A percentile compares a stretch with the other conserved stretches of the same genome.
These are phyloP conservation scores for Phanerodontia chrysosporium DNA, from an alignment of 768 basidiomycete genomes.

Conservation along the genomic window DNA sequence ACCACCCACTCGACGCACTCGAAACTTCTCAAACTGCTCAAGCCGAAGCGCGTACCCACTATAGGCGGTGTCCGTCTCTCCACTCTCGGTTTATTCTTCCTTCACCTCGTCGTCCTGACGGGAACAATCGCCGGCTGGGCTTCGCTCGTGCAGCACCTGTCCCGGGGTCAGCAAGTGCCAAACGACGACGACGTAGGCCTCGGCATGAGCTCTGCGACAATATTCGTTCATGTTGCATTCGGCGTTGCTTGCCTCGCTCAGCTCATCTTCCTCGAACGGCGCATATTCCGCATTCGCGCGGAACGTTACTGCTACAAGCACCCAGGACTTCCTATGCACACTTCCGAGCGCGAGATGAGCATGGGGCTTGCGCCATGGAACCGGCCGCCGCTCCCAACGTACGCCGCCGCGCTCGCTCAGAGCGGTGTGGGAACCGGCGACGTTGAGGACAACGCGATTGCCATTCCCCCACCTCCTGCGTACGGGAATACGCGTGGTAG, in stretches of 20 bases:
- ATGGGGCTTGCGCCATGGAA: slow-evolving; percentile 58
- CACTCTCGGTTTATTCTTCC: slow-evolving; percentile 39
- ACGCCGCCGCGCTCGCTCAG: slow-evolving; percentile 64
- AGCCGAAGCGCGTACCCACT: slow-evolving; percentile 32
- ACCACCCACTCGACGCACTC: slow-evolving; percentile 8
- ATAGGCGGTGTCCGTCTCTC: slow-evolving; percentile 42
- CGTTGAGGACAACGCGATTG: slow-evolving; percentile 68
- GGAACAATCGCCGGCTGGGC: slow-evolving; percentile 59
- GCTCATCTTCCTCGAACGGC: slow-evolving; percentile 60
- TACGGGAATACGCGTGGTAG: slow-evolving; percentile 73
- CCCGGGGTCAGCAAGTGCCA: background rate
- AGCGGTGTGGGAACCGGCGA: slow-evolving; percentile 71
- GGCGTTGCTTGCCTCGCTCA: slow-evolving; percentile 46
- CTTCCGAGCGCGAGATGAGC: slow-evolving; percentile 24
- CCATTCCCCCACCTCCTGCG: slow-evolving; percentile 67
- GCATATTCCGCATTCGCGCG: slow-evolving; percentile 60
- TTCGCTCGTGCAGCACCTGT: slow-evolving; percentile 29
- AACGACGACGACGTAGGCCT: background rate
- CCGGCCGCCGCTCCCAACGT: slow-evolving; percentile 64
- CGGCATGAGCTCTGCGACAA: slow-evolving; percentile 18
- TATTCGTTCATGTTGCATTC: slow-evolving; percentile 66
- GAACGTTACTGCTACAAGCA: slow-evolving; percentile 58
- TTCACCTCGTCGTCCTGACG: slow-evolving; percentile 34
- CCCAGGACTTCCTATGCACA: slow-evolving; percentile 45
- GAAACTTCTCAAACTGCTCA: slow-evolving; percentile 34